A percentile compares a stretch with the other conserved stretches of the same genome.
Conservation (phyloP, 352 stramenopile genomes). For the Phytophthora sp. region DNA sequence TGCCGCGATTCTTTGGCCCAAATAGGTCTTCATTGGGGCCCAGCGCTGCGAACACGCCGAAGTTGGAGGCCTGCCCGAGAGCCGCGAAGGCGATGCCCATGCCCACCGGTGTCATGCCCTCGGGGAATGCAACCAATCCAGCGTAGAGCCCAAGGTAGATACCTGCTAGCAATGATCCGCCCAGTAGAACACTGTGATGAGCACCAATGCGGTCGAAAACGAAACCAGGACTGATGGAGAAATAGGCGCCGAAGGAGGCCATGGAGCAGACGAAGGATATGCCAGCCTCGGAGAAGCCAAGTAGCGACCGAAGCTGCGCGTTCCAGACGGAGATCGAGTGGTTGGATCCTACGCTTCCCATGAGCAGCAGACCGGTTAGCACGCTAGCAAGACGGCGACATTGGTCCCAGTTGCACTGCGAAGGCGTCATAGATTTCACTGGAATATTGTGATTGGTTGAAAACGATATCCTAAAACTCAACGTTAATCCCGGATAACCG, state of each 20-base stretch:
- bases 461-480: too few species aligned
- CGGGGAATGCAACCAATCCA: slow-evolving; percentile 40
- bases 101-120: slow-evolving; percentile 48
- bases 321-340: slow-evolving; percentile 86
- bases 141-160: slow-evolving; percentile 56
- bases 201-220: slow-evolving; percentile 74
- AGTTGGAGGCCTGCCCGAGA: slow-evolving; percentile 69
- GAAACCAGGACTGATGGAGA: slow-evolving; percentile 68
- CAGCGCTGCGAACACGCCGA: slow-evolving; percentile 75
- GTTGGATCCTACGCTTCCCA: slow-evolving; percentile 69
- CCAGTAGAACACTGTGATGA: slow-evolving; percentile 60
- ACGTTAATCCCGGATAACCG: too few species aligned
- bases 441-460: slow-evolving; percentile 1
- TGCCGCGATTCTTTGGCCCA: slow-evolving; percentile 65
- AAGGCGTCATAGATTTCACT: neutral
- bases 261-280: slow-evolving; percentile 84
- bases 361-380: slow-evolving; percentile 57
- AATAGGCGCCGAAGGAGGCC: slow-evolving; percentile 82
- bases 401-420: slow-evolving; percentile 20
- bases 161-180: slow-evolving; percentile 40
- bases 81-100: slow-evolving; percentile 64
- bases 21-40: slow-evolving; percentile 80
- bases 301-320: slow-evolving; percentile 57
- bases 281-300: slow-evolving; percentile 72
- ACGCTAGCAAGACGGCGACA: slow-evolving; percentile 57